Conservation (phyloP, 2,329 filamentous ascomycete genomes). For the Aspergillus amoenus region DNA sequence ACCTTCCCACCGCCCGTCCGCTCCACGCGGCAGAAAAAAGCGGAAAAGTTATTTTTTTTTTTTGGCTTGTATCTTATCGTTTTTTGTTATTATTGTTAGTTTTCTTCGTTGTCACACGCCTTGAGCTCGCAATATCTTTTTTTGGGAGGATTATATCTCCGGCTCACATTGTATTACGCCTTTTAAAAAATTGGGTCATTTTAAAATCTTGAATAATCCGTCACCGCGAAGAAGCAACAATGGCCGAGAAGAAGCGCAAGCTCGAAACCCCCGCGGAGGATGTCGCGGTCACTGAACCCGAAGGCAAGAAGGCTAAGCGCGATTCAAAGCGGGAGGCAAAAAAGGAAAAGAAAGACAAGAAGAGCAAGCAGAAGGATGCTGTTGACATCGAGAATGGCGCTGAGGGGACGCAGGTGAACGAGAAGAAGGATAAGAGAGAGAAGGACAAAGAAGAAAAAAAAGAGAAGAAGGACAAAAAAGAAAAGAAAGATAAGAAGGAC, state of each 20-base stretch:
- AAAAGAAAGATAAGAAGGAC: conserved; percentile 28
- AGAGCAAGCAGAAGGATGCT: conserved; percentile 2
- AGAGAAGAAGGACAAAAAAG: conserved; percentile 17
- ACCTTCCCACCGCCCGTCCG: background rate
- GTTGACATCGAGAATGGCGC: background rate
- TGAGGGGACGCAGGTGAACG: conserved; percentile 29
- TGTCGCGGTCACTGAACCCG: conserved; percentile 19
- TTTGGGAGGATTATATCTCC: background rate
- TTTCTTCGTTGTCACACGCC: background rate
- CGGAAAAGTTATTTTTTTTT: conserved; percentile 19
- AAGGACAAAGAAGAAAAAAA: conserved; percentile 31
- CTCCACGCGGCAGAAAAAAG: background rate
- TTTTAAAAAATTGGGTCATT: background rate
- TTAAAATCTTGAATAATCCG: background rate
- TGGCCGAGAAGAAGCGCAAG: conserved; percentile 42
- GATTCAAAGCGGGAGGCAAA: conserved; percentile 28
- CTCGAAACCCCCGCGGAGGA: conserved; percentile 29
- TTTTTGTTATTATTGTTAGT: background rate
- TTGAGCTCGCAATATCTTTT: background rate
- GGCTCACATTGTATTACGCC: background rate
- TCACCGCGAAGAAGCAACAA: conserved; percentile 17
- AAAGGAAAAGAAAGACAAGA: conserved; percentile 15
- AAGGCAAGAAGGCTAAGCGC: conserved; percentile 36
- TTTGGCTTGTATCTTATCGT: conserved; percentile 13
- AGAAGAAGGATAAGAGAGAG: conserved; percentile 19